Evolutionary conservation across 2,329 filamentous ascomycete genomes (phyloP), one percentile per base, ranked within the genome.

Genomic region (Acrocalymma vagum): DNA sequence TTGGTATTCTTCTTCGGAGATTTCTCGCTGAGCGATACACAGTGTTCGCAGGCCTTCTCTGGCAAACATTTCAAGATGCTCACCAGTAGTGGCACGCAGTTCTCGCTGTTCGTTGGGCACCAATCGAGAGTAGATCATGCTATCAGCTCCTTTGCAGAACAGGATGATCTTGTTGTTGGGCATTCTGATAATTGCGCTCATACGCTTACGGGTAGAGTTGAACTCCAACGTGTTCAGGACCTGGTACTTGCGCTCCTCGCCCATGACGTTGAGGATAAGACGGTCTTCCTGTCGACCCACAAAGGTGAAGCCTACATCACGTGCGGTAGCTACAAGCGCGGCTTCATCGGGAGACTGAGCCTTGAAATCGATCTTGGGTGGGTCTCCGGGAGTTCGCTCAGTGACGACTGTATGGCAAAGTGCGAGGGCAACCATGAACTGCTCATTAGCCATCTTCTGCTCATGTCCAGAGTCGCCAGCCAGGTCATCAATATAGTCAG

Each of bases 381-480:
- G 87, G 56, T 97, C 90, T n/a, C 92, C 93, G 0, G 92, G 90
- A 1, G 86, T 84, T 51, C 86, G 86, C 67, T 99, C 94, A 1
- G 93, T 88, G 48, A 99, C 93, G 46, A 99, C 94, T 0, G 91
- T 95, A 67, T 99, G 94, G 62, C 94, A 99, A n/a, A 99, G 81
- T 13, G 94, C 91, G 43, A 99, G 78, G 7, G 88, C 90, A 37
- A 97, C 79, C 93, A 99, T 97, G 65, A 99, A 99, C 51, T 88
- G 84, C 55, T 92, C 84, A 50, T 88, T 93, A 3, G 90, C 89
- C 21, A 78, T 73, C 64, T 85, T 83, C 65, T 99, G 94, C 49
- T 87, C 86, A 9, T 78, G 72, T 3, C 90, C 90, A 29, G 88
- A 86, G 46, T 86, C 82, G 9, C 93, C 93, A 30, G 81, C 79